Evolutionary conservation across 345 rosid genomes (phyloP), one percentile per base, ranked within the genome.

Genomic region (Gossypium arboreum): DNA sequence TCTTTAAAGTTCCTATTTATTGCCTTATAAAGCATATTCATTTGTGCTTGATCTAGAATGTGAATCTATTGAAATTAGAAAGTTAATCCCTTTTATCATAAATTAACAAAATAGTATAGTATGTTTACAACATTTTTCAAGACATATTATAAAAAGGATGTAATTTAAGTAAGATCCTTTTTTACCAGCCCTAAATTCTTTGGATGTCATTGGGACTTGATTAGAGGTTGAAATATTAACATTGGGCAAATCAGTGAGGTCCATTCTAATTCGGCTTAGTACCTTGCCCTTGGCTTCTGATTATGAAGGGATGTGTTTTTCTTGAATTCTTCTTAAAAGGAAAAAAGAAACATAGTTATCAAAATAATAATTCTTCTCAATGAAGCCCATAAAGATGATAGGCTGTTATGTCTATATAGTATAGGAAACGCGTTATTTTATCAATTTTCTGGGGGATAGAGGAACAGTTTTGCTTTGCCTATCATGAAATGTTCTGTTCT

Each of bases 131-230:
- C 22, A 12, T 69, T 25, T 25, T 68, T 17, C 22, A n/a, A 54
- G 2, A 54, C 20, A 8, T 16, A 50, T 0, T 25, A 50, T 50
- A 12, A 50, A 12, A 50, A 17, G 16, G 43, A 68, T 68, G 57
- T 50, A 50, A 9, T 16, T 15, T 16, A 25, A 17, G 15, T 68
- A 15, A 68, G 15, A 48, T 50, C 17, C 13, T 20, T 15, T 47
- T 68, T 50, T 50, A 68, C 57, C 1, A 17, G 72, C 24, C 72
- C 25, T 50, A 68, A 11, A 25, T 68, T 41, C 58, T 68, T 68
- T 68, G 72, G 55, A 50, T 68, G 22, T 68, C 6, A 0, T 48
- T 25, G 13, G 13, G 59, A 25, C 44, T 68, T 50, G 13, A 50
- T 50, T 68, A 25, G 27, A 48, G 43, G 12, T 15, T 48, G 57